These are phyloP conservation scores for Quercus wislizeni DNA, from an alignment of 306 rosid genomes.

Conservation along the genomic window DNA sequence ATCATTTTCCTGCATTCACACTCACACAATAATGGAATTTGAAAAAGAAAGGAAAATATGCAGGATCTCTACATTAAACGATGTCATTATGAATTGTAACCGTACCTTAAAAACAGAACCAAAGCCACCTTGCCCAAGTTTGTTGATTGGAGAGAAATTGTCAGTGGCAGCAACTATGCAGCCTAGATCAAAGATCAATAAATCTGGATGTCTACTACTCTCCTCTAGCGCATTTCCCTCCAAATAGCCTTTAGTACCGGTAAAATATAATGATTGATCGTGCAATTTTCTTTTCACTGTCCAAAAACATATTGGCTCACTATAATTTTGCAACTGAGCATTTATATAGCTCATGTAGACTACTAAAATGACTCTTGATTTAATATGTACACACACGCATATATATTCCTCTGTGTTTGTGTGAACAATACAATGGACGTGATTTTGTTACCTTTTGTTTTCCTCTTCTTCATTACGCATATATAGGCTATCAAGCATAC, in stretches of 20 bases:
- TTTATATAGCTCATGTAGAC: too few species aligned
- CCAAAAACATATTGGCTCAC: too few species aligned
- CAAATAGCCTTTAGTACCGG: too few species aligned
- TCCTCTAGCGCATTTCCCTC: not conserved
- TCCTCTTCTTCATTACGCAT: not conserved
- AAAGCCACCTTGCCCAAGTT: conserved; percentile 22
- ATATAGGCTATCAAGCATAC: not conserved
- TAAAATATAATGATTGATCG: too few species aligned
- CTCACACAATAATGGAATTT: not conserved
- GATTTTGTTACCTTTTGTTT: not conserved
- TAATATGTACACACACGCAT: accelerated
- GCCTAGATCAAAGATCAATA: conserved; percentile 5
- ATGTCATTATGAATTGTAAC: not conserved
- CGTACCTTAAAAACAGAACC: conserved; percentile 3
- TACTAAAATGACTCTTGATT: too few species aligned
- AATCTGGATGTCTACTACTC: not conserved
- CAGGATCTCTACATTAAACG: too few species aligned
- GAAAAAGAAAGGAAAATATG: too few species aligned
- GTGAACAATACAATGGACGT: not conserved
- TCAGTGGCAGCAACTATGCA: conserved; percentile 3
- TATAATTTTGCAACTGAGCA: too few species aligned
- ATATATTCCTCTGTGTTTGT: too few species aligned
- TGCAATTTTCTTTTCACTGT: too few species aligned
- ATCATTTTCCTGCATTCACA: not conserved
- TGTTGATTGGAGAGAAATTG: not conserved